These are phyloP conservation scores for Diospyros lotus DNA, from an alignment of 148 eudicot species.

Conservation along the genomic window DNA sequence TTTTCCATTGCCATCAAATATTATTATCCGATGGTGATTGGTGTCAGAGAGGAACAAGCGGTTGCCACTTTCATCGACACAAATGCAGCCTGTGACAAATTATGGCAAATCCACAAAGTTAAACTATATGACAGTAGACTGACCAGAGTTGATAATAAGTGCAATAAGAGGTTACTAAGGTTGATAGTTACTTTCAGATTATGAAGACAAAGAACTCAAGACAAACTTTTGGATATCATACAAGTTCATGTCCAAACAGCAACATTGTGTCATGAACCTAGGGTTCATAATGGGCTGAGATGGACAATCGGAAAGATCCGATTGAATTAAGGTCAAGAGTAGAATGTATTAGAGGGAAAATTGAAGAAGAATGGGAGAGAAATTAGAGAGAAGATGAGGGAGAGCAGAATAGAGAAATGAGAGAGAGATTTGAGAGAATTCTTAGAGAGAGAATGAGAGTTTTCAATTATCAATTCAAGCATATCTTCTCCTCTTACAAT, in stretches of 20 bases:
- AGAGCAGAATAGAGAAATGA: too few relatives aligned
- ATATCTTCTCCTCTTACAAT: too few relatives aligned
- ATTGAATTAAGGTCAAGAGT: too few relatives aligned
- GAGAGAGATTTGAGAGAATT: too few relatives aligned
- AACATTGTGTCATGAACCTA: neutral
- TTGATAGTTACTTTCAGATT: neutral
- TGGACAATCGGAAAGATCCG: too few relatives aligned
- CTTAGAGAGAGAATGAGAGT: too few relatives aligned
- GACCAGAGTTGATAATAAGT: neutral
- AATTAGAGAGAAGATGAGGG: too few relatives aligned
- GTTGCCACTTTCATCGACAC: conserved; percentile 58
- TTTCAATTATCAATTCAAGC: too few relatives aligned
- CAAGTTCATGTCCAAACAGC: neutral
- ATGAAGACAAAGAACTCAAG: conserved; percentile 3
- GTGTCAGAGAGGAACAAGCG: conserved; percentile 82
- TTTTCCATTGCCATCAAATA: conserved; percentile 58
- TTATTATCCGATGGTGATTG: conserved; percentile 82
- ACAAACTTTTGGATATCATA: neutral
- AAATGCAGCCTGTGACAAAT: conserved; percentile 71
- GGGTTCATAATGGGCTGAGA: neutral
- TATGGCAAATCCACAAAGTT: neutral
- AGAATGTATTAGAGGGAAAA: too few relatives aligned
- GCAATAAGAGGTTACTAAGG: neutral
- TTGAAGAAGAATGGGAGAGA: too few relatives aligned
- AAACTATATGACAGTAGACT: neutral